phyloP scores from a whole-genome alignment of 345 rosid genomes.

The Lumnitzera racemosa region DNA sequence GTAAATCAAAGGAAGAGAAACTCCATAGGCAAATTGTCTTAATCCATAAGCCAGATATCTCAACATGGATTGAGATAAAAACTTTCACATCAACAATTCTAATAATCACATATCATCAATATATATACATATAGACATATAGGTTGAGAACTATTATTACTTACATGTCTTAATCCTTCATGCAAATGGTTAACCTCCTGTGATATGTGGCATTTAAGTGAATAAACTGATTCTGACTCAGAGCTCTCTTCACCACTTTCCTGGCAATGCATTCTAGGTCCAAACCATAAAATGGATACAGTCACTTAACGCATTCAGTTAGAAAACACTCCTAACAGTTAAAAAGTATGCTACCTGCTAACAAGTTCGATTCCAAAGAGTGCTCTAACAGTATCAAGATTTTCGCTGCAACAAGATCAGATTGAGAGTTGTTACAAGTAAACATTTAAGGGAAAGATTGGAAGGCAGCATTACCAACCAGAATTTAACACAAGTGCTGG shows the following conservation, averaged over 20 bases:
- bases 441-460: not conserved
- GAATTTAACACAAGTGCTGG: too few species aligned
- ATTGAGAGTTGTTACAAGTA: not conserved
- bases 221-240: slow-evolving; percentile 75
- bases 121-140: not conserved
- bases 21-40: too few species aligned
- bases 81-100: too few species aligned
- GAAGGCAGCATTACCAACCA: not conserved
- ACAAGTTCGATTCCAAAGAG: slow-evolving; percentile 77
- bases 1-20: too few species aligned
- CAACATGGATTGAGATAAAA: too few species aligned
- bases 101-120: not conserved
- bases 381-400: slow-evolving; percentile 57
- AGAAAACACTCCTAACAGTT: not conserved
- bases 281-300: slow-evolving; percentile 4
- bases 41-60: too few species aligned
- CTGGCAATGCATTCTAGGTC: slow-evolving; percentile 73
- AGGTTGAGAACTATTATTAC: slow-evolving; percentile 13
- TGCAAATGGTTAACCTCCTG: slow-evolving; percentile 98
- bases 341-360: slow-evolving; percentile 53
- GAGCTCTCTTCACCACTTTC: slow-evolving; percentile 86
- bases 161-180: slow-evolving; percentile 94
- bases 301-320: not conserved
- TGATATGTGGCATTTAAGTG: slow-evolving; percentile 96
- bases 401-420: slow-evolving; percentile 40